Evolutionary conservation across 768 basidiomycete genomes (phyloP), one percentile per base, ranked within the genome.

Genomic region (Fomitopsis pulvina): DNA sequence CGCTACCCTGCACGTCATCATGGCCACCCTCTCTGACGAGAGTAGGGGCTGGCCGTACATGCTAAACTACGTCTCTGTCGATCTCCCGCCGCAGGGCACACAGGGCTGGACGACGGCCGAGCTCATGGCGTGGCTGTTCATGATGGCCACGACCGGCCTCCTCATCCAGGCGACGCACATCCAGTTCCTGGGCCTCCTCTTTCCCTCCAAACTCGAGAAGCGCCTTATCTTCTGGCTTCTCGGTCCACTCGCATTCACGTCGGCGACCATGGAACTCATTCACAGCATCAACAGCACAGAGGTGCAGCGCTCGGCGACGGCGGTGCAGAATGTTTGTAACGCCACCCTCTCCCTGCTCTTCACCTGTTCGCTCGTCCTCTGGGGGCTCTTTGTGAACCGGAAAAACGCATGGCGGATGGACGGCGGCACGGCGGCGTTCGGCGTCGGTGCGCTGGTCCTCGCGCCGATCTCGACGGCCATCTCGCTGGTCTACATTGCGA

Each of bases 131-230:
- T 97, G 93, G 94, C 77, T 88, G 39, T 72, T 89, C 47, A 84
- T 98, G 79, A 90, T 90, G 57, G 90, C 91, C 0, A 76, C 89
- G 1, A 87, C 87, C 2, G 87, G 85, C 1, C 85, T 81, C 10
- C 68, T 94, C 42, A 87, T 92, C 18, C 92, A 96, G 77, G 94
- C 90, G 42, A 96, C 96, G 0, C 94, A 98, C 63, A 96, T 99
- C 43, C 96, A 98, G 66, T 97, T 98, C 66, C 75, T 99, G 48
- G 94, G 95, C 4, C 77, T 98, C 9, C 75, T 99, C 11, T 99
- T 90, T 64, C 96, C 96, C 7, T 97, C 95, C 18, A 72, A 78
- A 21, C 77, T 95, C 22, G 96, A 98, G 69, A 86, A 81, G 3
- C 72, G 85, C 29, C 78, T 99, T 30, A 92, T 99, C 44, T 85